phyloP scores from a whole-genome alignment of 768 basidiomycete genomes.

The Mrakia hoshinonis region DNA sequence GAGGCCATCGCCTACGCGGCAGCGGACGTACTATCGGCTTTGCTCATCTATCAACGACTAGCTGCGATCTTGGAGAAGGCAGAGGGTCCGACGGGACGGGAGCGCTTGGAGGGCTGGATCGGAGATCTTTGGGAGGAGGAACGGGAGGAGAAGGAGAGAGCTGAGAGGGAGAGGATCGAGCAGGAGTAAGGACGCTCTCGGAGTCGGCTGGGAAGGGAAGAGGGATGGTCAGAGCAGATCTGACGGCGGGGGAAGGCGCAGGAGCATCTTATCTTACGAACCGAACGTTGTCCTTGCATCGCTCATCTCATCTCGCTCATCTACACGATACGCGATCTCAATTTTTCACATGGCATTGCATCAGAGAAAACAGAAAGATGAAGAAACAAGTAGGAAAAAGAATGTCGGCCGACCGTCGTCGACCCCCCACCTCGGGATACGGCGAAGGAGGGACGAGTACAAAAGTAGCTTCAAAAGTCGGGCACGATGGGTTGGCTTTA shows the following conservation, averaged over 20 bases:
- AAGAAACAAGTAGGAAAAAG: no score
- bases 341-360: no score
- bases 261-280: no score
- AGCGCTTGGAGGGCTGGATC: background rate
- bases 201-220: no score
- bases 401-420: background rate
- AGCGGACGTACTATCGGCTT: conserved; percentile 16
- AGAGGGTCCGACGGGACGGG: background rate
- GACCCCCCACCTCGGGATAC: no score
- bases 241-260: no score
- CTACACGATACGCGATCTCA: no score
- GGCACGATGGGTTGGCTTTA: background rate
- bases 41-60: background rate
- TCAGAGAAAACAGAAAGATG: no score
- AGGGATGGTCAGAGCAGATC: no score
- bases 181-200: background rate
- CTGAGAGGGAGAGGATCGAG: background rate
- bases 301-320: no score
- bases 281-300: no score
- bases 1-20: conserved; percentile 18
- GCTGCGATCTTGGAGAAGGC: background rate
- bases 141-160: background rate
- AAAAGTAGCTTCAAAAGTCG: background rate
- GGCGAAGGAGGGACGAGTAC: background rate
- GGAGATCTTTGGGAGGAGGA: conserved; percentile 8